phyloP scores from a whole-genome alignment of 441 rosid species.

The Euphorbia celastroides region DNA sequence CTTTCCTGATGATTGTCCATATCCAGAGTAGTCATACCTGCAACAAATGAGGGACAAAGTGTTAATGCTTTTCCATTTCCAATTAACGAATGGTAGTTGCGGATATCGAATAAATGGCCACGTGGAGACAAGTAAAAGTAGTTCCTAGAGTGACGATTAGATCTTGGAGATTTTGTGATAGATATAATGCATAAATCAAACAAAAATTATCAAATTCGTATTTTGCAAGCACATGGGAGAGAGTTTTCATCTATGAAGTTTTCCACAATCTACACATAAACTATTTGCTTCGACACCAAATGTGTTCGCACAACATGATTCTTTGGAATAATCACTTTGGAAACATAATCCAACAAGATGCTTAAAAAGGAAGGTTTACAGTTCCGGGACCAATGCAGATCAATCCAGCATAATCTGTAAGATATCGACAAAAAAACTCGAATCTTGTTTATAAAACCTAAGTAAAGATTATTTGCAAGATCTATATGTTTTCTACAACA shows the following conservation, averaged over 20 bases:
- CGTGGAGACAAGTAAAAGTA: neutral
- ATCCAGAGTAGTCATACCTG: conserved; percentile 91
- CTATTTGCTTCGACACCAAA: neutral
- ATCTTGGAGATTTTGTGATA: conserved; percentile 1
- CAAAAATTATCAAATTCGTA: neutral
- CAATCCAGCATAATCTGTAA: neutral
- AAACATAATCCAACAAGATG: neutral
- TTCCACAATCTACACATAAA: neutral
- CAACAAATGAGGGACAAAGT: conserved; percentile 18
- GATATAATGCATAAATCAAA: neutral
- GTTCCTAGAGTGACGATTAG: neutral
- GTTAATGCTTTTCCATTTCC: conserved; percentile 2
- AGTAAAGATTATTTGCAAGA: neutral
- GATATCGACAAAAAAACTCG: neutral
- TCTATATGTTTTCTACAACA: neutral
- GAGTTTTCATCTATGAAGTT: neutral
- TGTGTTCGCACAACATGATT: neutral
- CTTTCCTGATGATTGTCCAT: conserved; percentile 91
- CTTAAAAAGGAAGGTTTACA: neutral
- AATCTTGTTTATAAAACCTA: neutral
- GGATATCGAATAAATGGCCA: neutral
- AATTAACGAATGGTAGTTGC: neutral
- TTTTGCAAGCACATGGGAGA: neutral
- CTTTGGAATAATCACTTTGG: neutral
- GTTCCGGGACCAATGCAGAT: conserved; percentile 8